These are phyloP conservation scores for Hyphodiscus sp. DNA, from an alignment of 2,329 filamentous ascomycete genomes.

Conservation along the genomic window DNA sequence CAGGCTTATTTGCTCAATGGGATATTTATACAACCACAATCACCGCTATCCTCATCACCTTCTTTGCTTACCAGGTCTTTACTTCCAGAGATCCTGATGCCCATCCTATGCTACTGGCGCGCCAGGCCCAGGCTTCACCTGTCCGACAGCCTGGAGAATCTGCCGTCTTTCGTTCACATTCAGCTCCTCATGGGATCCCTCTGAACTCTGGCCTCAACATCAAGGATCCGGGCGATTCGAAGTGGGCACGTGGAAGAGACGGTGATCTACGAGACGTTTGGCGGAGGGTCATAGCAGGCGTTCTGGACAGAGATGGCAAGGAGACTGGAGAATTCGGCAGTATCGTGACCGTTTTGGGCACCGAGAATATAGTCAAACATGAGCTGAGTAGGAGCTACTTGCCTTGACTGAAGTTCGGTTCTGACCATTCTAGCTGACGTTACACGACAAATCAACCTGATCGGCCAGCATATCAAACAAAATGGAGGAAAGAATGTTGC, in stretches of 20 bases:
- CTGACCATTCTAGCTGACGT: slow-evolving; percentile 51
- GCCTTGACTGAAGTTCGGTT: not conserved
- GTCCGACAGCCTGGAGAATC: slow-evolving; percentile 82
- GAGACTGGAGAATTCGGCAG: slow-evolving; percentile 56
- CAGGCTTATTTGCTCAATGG: slow-evolving; percentile 70
- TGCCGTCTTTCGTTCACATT: slow-evolving; percentile 75
- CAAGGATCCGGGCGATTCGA: slow-evolving; percentile 70
- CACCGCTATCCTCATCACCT: slow-evolving; percentile 55
- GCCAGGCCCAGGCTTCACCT: slow-evolving; percentile 71
- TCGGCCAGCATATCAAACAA: slow-evolving; percentile 70
- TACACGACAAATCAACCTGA: slow-evolving; percentile 78
- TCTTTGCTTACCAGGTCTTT: slow-evolving; percentile 65
- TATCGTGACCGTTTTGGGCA: slow-evolving; percentile 74
- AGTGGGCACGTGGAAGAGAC: slow-evolving; percentile 77
- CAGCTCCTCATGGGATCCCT: slow-evolving; percentile 78
- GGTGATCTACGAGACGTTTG: slow-evolving; percentile 91
- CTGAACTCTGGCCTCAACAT: slow-evolving; percentile 74
- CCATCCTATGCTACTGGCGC: slow-evolving; percentile 82
- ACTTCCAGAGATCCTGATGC: slow-evolving; percentile 76
- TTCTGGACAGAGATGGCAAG: slow-evolving; percentile 55
- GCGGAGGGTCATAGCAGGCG: slow-evolving; percentile 63
- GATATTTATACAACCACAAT: slow-evolving; percentile 73
- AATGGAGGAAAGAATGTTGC: slow-evolving; percentile 72
- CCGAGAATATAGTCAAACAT: slow-evolving; percentile 68
- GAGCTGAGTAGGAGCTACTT: slow-evolving; percentile 43